Base-by-base conservation (phyloP, 176 grass and related monocot species). In the Oryza glumipatula region DNA sequence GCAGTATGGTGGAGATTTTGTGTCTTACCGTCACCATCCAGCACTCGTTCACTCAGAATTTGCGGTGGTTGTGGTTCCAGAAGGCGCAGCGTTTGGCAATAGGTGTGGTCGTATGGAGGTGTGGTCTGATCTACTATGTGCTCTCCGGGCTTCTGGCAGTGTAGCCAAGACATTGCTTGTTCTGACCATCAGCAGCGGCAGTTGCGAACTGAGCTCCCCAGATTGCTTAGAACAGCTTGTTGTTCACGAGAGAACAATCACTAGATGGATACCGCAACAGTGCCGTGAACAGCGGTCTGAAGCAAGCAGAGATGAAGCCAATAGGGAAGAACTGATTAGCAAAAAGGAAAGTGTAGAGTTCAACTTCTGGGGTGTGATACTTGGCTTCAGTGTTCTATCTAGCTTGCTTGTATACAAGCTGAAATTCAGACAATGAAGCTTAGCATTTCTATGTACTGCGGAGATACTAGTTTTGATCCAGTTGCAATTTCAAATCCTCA, bases 1-100 rank as follows among this genome's bases (percentile, higher is more conserved):
- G 22, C 89, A 88, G 84, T 94, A 97, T 41, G 92, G 92, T 3
- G 72, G 80, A 3, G 84, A 97, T 76, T 94, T 88, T 33, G 86
- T 94, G 10, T 92, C 90, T 38, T 97, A 97, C 70, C 70, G 88
- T 24, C 95, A 94, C 44, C 95, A 97, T 39, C 90, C 92, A 1
- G 86, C 86, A 8, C 72, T 97, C 1, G 71, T 97, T 15, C 95
- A 93, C 54, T 92, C 94, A 3, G 92, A 97, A 75, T 97, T 94
- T 76, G 71, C 95, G 1, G 95, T 91, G 2, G 74, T 91, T 22
- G 78, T 93, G 5, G 79, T 89, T 52, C 72, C 70, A 12, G 86
- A 97, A 83, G 71, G 61, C 1, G 44, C 21, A 28, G 61, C 0
- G 3, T 88, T 83, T 0, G 61, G 76, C 2, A 1, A 6, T 12